Base-by-base conservation (phyloP, 2,329 filamentous ascomycete genomes). In the Fusarium sp. region DNA sequence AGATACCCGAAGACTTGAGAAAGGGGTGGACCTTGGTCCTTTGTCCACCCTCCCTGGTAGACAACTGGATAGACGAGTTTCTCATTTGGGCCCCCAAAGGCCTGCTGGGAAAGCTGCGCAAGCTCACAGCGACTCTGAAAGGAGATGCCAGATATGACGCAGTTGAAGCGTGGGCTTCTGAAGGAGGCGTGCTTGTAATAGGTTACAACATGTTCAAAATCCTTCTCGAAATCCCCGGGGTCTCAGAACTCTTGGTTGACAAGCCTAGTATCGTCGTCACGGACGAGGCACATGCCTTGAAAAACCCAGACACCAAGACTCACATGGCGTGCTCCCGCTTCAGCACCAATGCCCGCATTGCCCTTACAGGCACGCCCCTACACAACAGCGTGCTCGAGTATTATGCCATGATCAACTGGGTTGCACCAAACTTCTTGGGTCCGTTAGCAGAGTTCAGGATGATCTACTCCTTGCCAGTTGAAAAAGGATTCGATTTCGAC, bases 301-400 rank as follows among this genome's bases (percentile, higher is more conserved):
- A 97, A 82, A 95, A 94, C 71, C 82, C 85, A 0, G 80, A 79
- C 0, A 86, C 91, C 0, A 82, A 86, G 22, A 83, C 92, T 37
- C 85, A 90, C 50, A 73, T 81, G 40, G 86, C 89, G 7, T 89
- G 91, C 22, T 84, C 84, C 2, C 81, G 84, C 12, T 92, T 98
- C 79, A 86, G 81, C 69, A 93, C 95, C 0, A 89, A 85, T 63
- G 92, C 88, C 69, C 91, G 95, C 12, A 93, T 98, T 73, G 95
- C 95, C 7, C 86, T 98, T 70, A 97, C 95, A 1, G 95, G 95
- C 1, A 96, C 95, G 0, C 95, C 95, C 1, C 85, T 98, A 61
- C 91, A 94, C 6, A 98, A 98, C 79, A 93, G 94, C 61, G 90
- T 98, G 0, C 85, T 89, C 32, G 95, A 98, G 77, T 97, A 97